These are phyloP conservation scores for Ascobolus immersus DNA, from an alignment of 495 filamentous ascomycete genomes.

Conservation along the genomic window DNA sequence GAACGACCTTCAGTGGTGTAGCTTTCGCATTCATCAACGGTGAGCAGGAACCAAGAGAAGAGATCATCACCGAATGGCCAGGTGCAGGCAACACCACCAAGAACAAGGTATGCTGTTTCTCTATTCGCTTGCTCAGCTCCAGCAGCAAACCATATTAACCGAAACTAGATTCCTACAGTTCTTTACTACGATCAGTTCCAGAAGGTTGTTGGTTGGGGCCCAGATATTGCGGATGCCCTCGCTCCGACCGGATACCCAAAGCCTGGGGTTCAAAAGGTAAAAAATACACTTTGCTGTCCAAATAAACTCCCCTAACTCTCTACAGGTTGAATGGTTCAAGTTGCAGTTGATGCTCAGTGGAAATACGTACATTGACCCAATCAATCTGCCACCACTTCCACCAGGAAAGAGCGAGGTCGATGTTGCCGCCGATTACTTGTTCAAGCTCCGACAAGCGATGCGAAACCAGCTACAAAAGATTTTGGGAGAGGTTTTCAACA, in stretches of 20 bases:
- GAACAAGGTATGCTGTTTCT: slow-evolving; percentile 31
- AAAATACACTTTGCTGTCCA: not conserved
- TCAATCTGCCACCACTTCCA: slow-evolving; percentile 52
- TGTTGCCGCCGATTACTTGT: slow-evolving; percentile 56
- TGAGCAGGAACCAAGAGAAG: slow-evolving; percentile 52
- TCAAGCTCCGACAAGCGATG: slow-evolving; percentile 56
- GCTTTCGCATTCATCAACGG: slow-evolving; percentile 56
- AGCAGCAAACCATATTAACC: not conserved
- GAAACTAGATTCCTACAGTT: slow-evolving; percentile 43
- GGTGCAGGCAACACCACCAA: slow-evolving; percentile 54
- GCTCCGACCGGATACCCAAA: slow-evolving; percentile 60
- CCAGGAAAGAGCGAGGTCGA: slow-evolving; percentile 60
- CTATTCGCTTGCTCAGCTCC: not conserved
- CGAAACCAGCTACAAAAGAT: slow-evolving; percentile 50
- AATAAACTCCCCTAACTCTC: not conserved
- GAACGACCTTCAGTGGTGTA: slow-evolving; percentile 56
- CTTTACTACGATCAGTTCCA: slow-evolving; percentile 65
- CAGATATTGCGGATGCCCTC: slow-evolving; percentile 53
- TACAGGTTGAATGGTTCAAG: slow-evolving; percentile 57
- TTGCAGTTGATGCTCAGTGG: slow-evolving; percentile 57
- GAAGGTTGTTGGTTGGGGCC: slow-evolving; percentile 59
- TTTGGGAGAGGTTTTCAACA: slow-evolving; percentile 48
- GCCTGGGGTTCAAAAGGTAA: slow-evolving; percentile 43
- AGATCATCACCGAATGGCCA: slow-evolving; percentile 61
- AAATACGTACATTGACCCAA: slow-evolving; percentile 60